Conservation (phyloP, 2,329 filamentous ascomycete species). For the Neofusicoccum sp. region DNA sequence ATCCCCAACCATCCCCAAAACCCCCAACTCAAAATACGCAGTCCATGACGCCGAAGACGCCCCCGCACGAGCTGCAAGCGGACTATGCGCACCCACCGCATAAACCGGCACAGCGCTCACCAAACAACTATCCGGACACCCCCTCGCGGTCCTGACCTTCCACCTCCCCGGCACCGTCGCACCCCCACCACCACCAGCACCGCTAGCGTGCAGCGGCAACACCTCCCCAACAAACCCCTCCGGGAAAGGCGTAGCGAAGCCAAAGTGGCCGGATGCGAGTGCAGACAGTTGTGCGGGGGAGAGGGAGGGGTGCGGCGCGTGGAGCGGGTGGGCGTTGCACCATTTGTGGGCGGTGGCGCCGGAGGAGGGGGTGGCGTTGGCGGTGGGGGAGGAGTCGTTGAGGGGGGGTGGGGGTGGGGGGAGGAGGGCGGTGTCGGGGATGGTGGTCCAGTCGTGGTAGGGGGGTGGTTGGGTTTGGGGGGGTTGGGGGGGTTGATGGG, state of each 20-base stretch:
- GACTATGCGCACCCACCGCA: slow-evolving; percentile 59
- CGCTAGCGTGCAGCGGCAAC: not conserved
- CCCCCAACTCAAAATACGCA: slow-evolving; percentile 72
- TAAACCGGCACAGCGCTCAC: slow-evolving; percentile 72
- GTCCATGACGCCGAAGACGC: too few relatives aligned
- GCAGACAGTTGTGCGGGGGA: slow-evolving; percentile 51
- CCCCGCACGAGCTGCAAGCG: too few relatives aligned
- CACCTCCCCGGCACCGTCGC: slow-evolving; percentile 36
- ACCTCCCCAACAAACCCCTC: slow-evolving; percentile 29
- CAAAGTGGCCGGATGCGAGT: slow-evolving; percentile 56
- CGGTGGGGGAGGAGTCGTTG: slow-evolving; percentile 66
- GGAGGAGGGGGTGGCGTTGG: slow-evolving; percentile 68
- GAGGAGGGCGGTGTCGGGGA: slow-evolving; percentile 72
- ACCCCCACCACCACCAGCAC: too few relatives aligned
- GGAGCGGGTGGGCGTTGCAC: slow-evolving; percentile 64
- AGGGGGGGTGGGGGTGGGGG: slow-evolving; percentile 72
- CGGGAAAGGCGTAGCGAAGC: slow-evolving; percentile 27
- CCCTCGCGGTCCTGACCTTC: slow-evolving; percentile 48
- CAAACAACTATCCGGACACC: slow-evolving; percentile 62
- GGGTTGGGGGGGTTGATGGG: not conserved
- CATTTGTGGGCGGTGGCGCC: slow-evolving; percentile 67
- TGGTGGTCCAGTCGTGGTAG: slow-evolving; percentile 71
- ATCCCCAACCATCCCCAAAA: slow-evolving; percentile 48
- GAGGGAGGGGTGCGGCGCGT: slow-evolving; percentile 55
- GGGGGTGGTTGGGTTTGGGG: slow-evolving; percentile 45